Evolutionary conservation across 2,329 filamentous ascomycete genomes (phyloP), one percentile per base, ranked within the genome.

Genomic region (Talaromyces sp.): DNA sequence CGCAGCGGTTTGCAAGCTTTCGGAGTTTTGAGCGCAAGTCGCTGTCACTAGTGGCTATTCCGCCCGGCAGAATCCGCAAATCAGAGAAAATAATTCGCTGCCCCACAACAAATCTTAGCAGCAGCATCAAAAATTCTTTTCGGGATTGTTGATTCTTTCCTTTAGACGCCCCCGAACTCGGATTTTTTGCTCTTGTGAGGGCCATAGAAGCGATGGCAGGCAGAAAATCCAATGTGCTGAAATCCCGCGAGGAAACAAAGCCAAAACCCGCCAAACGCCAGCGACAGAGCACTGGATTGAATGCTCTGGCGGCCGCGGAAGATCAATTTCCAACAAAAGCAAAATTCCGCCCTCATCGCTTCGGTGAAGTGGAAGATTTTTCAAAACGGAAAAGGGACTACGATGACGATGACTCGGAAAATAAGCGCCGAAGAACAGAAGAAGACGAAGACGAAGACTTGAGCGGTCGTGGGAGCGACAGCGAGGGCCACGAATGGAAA

Each of bases 401-500:
- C 5, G 79, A 81, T 1, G 78, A 80, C 10, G 70, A 73, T 50
- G 69, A 62, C 50, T 73, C 71, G 12, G 70, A 72, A 59, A 72
- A 65, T 81, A 86, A 68, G 83, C 78, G 77, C 51, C 74, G 74
- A 60, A 70, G 70, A 59, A 76, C 71, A 18, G 70, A 70, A 28
- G 76, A 75, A 31, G 75, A 74, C 31, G 81, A 86, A 16, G 90
- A 93, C 62, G 12, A 27, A 40, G 36, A 47, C 8, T 27, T 27
- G 44, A 47, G 44, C 44, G 44, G 44, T 47, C 87, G 88, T 65
- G 91, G 90, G 9, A 93, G 89, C 67, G 93, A 96, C 71, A 91
- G 89, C 64, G 90, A 93, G 64, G 92, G 92, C 27, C 90, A 96
- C 69, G 87, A 90, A 70, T 96, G 92, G 92, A 88, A 84, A 56